Conservation (phyloP, 805 yeast species). For the Yamadazyma sp. region DNA sequence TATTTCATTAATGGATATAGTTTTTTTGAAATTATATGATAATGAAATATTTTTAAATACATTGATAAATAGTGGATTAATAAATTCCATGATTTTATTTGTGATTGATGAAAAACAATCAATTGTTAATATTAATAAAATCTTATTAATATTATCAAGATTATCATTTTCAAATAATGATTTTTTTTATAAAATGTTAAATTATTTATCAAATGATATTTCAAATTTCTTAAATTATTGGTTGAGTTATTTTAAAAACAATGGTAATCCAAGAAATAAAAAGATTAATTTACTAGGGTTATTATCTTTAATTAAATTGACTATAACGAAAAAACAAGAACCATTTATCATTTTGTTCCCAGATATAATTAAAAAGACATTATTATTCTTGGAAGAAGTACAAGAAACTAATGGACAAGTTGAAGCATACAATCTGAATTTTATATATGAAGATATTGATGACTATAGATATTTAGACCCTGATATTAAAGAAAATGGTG, state of each 20-base stretch:
- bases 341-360: slow-evolving; percentile 21
- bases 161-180: slow-evolving; percentile 32
- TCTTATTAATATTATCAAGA: slow-evolving; percentile 36
- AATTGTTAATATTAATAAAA: slow-evolving; percentile 36
- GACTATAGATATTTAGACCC: slow-evolving; percentile 40
- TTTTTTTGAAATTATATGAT: slow-evolving; percentile 30
- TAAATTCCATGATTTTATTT: slow-evolving; percentile 40
- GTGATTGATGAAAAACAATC: slow-evolving; percentile 43
- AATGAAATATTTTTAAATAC: slow-evolving; percentile 25
- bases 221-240: slow-evolving; percentile 29
- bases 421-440: slow-evolving; percentile 35
- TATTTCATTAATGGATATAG: slow-evolving; percentile 51
- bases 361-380: slow-evolving; percentile 28
- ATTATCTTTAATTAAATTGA: slow-evolving; percentile 44
- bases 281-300: slow-evolving; percentile 67
- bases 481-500: slow-evolving; percentile 41
- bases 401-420: slow-evolving; percentile 49
- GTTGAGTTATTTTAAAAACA: slow-evolving; percentile 43
- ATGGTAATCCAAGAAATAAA: slow-evolving; percentile 72
- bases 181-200: slow-evolving; percentile 31
- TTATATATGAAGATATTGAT: slow-evolving; percentile 39
- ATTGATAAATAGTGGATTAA: slow-evolving; percentile 43
- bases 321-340: slow-evolving; percentile 20
- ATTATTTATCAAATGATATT: slow-evolving; percentile 22
- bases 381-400: slow-evolving; percentile 66